Conservation (phyloP, 306 rosid genomes). For the Quercus engelmannii region DNA sequence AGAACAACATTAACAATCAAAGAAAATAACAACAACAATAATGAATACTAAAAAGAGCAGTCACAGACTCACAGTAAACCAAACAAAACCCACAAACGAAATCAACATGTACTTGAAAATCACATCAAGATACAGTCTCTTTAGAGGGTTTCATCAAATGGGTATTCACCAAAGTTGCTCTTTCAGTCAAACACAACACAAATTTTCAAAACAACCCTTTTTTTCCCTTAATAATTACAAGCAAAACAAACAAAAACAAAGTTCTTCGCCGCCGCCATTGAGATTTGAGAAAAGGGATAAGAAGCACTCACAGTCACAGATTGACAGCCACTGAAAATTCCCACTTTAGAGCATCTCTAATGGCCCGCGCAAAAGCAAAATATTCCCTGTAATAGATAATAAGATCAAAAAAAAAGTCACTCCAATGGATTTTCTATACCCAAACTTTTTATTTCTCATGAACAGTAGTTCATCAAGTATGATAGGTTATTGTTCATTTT, state of each 20-base stretch:
- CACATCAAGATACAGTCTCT: not conserved
- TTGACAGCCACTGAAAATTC: not conserved
- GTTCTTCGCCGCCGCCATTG: not conserved
- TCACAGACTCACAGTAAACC: not conserved
- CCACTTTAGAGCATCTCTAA: not conserved
- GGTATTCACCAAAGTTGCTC: not conserved
- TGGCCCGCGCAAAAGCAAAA: too few species aligned
- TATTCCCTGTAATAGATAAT: too few species aligned
- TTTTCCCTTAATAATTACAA: not conserved
- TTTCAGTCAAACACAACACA: not conserved
- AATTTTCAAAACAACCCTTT: too few species aligned
- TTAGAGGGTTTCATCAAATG: not conserved
- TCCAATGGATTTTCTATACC: too few species aligned
- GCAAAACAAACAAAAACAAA: not conserved
- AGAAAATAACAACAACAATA: not conserved
- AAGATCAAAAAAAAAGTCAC: too few species aligned
- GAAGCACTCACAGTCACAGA: slow-evolving; percentile 19
- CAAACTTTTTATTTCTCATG: too few species aligned
- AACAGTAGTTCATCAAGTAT: not conserved
- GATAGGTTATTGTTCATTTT: too few species aligned
- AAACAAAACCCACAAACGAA: not conserved
- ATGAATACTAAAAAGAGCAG: not conserved
- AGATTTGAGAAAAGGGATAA: not conserved
- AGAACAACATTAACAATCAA: not conserved
- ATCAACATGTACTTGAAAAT: not conserved